phyloP scores from a whole-genome alignment of 2,329 filamentous ascomycete species.

The Cladosporium sp. region DNA sequence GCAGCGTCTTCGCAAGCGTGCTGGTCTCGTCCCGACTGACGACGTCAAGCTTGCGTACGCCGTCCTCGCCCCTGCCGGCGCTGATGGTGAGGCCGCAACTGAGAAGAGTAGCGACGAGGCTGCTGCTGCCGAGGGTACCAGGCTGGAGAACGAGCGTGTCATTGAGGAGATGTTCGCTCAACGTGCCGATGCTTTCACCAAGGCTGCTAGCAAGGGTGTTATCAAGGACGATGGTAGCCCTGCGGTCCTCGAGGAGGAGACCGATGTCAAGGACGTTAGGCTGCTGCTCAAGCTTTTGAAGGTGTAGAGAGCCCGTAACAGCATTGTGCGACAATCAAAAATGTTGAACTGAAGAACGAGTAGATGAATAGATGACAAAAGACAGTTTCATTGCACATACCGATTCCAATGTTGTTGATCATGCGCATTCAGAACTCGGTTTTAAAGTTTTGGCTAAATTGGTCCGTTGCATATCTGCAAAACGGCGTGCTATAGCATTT shows the following conservation, averaged over 20 bases:
- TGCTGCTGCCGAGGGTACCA: conserved; percentile 30
- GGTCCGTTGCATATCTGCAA: background rate
- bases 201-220: conserved; percentile 37
- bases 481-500: background rate
- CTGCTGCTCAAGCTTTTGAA: conserved; percentile 72
- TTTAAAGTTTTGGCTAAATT: background rate
- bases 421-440: background rate
- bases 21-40: conserved; percentile 84
- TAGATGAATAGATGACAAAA: conserved; percentile 18
- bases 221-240: conserved; percentile 35
- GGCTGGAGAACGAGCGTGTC: conserved; percentile 34
- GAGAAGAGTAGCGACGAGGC: conserved; percentile 24
- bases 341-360: background rate
- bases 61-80: conserved; percentile 56
- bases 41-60: conserved; percentile 94
- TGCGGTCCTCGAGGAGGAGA: conserved; percentile 75
- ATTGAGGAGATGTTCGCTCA: conserved; percentile 39
- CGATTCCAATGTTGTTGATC: background rate
- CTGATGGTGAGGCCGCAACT: conserved; percentile 24
- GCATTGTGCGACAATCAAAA: background rate
- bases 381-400: background rate
- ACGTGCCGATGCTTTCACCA: conserved; percentile 37
- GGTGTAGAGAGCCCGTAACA: conserved; percentile 49
- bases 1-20: conserved; percentile 90
- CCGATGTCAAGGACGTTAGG: conserved; percentile 77